Percentiles rank a stretch among this genome's conserved stretches.
Evolutionary conservation across 2,329 filamentous ascomycete genomes (phyloP).

Genomic region (Talaromyces marneffei): DNA sequence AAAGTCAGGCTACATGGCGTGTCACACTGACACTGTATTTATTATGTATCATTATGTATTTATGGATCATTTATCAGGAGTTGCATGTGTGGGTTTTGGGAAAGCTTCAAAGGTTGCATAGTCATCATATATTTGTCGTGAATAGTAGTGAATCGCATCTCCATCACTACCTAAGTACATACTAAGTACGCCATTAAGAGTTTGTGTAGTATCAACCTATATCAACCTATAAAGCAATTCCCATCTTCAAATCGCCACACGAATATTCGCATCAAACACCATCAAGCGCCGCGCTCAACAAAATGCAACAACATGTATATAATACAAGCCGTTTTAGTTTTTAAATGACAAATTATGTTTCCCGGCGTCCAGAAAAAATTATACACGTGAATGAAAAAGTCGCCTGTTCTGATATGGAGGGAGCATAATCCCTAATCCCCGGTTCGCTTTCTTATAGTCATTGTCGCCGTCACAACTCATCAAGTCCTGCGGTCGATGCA

Average conservation of each 20-base stretch:
- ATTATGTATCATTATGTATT: constrained; percentile 4
- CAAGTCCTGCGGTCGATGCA: constrained; percentile 32
- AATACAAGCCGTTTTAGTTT: background rate
- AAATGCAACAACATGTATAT: background rate
- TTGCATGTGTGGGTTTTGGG: too few relatives aligned
- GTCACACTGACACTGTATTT: background rate
- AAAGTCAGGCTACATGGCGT: background rate
- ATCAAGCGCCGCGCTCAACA: constrained; percentile 10
- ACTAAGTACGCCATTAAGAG: too few relatives aligned
- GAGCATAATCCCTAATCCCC: background rate
- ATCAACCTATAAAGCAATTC: background rate
- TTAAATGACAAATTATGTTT: background rate
- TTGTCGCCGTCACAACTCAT: constrained; percentile 25
- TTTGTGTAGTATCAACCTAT: too few relatives aligned
- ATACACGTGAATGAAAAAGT: background rate
- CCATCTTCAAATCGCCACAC: background rate
- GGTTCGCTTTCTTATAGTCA: background rate
- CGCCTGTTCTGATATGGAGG: background rate
- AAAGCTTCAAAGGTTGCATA: background rate
- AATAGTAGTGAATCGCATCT: background rate
- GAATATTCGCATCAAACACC: constrained; percentile 7
- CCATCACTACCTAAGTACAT: background rate
- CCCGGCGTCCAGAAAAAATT: background rate
- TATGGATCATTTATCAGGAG: background rate
- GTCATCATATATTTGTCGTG: background rate